phyloP scores from a whole-genome alignment of 208 protist species.

The Endotrypanum monterogeii region DNA sequence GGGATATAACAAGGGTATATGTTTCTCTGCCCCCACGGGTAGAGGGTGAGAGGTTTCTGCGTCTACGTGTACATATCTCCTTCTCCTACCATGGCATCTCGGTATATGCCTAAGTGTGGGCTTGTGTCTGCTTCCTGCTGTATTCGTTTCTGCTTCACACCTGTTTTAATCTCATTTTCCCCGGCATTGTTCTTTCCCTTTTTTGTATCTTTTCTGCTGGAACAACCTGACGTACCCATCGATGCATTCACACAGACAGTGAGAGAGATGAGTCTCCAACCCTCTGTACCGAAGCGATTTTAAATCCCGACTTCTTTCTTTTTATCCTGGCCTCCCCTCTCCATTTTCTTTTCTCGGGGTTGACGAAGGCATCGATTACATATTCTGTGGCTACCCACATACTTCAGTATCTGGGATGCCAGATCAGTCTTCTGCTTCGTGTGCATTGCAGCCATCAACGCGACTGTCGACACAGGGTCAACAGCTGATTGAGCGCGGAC shows the following conservation, averaged over 20 bases:
- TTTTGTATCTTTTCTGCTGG: too few relatives aligned
- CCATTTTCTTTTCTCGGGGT: background rate
- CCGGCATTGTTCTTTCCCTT: too few relatives aligned
- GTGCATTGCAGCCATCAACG: background rate
- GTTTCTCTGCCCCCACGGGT: too few relatives aligned
- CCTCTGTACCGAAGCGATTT: background rate
- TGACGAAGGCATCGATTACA: background rate
- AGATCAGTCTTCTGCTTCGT: background rate
- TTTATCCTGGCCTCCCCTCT: background rate
- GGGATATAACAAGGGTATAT: too few relatives aligned
- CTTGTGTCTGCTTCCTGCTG: constrained; percentile 6
- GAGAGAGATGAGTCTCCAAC: constrained; percentile 5
- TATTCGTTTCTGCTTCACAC: background rate
- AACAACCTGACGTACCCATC: background rate
- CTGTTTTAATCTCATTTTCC: background rate
- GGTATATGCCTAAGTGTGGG: background rate
- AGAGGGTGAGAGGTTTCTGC: too few relatives aligned
- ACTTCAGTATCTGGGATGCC: background rate
- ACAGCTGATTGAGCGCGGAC: constrained; percentile 36
- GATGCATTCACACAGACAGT: background rate
- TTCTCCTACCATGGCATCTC: too few relatives aligned
- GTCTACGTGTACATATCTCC: too few relatives aligned
- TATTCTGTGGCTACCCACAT: background rate
- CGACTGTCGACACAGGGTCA: constrained; percentile 21
- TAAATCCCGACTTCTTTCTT: background rate